Evolutionary conservation across 768 basidiomycete species (phyloP), one percentile per base, ranked within the genome.

Genomic region (Suillus alpinus): DNA sequence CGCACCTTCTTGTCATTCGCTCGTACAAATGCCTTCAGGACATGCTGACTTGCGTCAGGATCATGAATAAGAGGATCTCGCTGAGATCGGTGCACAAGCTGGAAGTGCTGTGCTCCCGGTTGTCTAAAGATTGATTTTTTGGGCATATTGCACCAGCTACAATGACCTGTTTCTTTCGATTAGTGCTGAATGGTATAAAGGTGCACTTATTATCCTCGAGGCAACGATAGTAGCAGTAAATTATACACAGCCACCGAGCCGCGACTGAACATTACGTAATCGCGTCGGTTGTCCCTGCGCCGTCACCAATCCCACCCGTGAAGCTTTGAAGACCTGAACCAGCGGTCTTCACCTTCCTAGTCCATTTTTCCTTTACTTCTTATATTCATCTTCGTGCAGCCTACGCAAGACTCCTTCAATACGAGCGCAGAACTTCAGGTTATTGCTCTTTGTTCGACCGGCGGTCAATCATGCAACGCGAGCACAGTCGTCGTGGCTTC

Each of bases 41-140:
- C 95, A 72, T 94, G 88, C 63, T 86, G 83, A 56, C 87, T 87
- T 0, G 94, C 93, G 61, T 94, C 92, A 2, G 93, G 86, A 67
- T 98, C 95, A 69, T 98, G 89, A 65, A 95, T 94, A 53, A 96
- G 85, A 2, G 97, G 97, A 76, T 98, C 97, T 47, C 96, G 80
- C 69, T 95, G 95, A 8, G 95, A 98, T 62, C 97, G 84, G 72
- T 98, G 94, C 23, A 99, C 95, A 41, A 99, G 91, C 77, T 98
- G 95, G 67, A 96, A 98, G 71, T 98, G 95, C 69, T 88, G 87
- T 59, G 90, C 87, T 23, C 92, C 93, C 8, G 96, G 92, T 65
- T 88, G 88, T 61, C 94, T 87, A 78, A 92, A 99, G 64, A 95
- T 83, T 14, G 95, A 95, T 77, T 89, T 92, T 66, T 81, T 78